Evolutionary conservation across 1,139 yeast species (phyloP), one percentile per base, ranked within the genome.

Genomic region (Debaryomycetaceae sp.): DNA sequence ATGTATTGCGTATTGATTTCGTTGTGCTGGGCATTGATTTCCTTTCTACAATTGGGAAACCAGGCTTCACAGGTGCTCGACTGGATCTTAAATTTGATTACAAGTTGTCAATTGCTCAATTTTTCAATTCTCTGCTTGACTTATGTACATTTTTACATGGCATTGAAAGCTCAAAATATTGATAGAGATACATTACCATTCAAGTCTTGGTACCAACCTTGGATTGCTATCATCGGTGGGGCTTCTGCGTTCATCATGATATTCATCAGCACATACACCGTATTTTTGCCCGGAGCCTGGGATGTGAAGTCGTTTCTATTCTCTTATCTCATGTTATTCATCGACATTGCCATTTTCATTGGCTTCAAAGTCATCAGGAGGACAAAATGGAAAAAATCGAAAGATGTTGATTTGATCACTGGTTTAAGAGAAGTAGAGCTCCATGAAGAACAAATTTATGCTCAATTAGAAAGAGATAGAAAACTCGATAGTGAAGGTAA

Each of bases 231-330:
- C 28, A 47, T 67, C 38, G 72, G 67, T 8, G 54, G 53, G 2
- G 34, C 42, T 11, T 42, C 50, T 38, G 65, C 76, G 2, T 54
- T 63, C 16, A 53, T 61, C 7, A 82, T 86, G 87, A 73, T 79
- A 31, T 73, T 83, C 45, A 61, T 83, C 18, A 73, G 80, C 43
- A 89, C 92, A 6, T 87, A 83, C 58, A 65, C 76, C 5, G 84
- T 81, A 0, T 87, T 87, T 52, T 58, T 81, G 42, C 78, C 79
- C 4, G 87, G 85, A 2, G 54, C 62, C 37, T 87, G 94, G 94
- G 62, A 65, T 38, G 56, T 71, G 15, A 63, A 81, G 44, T 70
- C 79, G 11, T 87, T 86, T 52, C 58, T 86, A 42, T 83, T 84
- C 54, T 73, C 77, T 45, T 86, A 85, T 54, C 60, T 86, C 48